phyloP scores from a whole-genome alignment of 306 rosid species.

The Quercus variabilis region DNA sequence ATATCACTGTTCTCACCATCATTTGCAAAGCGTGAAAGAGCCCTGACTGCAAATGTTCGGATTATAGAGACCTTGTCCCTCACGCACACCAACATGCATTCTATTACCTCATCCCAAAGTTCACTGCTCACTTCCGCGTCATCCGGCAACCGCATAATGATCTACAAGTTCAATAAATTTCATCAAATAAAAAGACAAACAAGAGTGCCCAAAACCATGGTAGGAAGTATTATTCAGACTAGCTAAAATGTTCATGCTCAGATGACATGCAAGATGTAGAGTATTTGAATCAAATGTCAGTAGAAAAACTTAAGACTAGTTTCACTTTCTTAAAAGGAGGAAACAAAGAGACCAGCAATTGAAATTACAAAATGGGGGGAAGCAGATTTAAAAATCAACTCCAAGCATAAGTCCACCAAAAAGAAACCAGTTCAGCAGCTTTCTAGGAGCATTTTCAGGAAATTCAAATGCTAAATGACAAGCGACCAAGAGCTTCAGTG shows the following conservation, averaged over 20 bases:
- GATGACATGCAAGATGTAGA: not conserved
- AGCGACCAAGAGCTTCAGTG: not conserved
- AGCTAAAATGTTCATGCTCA: not conserved
- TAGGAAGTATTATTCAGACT: no score
- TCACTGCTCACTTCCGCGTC: conserved; percentile 89
- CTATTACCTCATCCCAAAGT: conserved; percentile 86
- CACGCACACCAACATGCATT: conserved; percentile 71
- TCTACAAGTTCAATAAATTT: conserved; percentile 43
- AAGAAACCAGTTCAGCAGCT: not conserved
- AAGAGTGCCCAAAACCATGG: not conserved
- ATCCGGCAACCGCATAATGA: conserved; percentile 85
- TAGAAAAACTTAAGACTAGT: not conserved
- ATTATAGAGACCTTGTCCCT: conserved; percentile 67
- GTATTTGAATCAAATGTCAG: not conserved
- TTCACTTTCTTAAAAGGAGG: not conserved
- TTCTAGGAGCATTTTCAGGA: not conserved
- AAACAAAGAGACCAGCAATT: not conserved
- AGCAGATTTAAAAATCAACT: not conserved
- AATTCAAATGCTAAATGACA: not conserved
- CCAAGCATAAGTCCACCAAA: not conserved
- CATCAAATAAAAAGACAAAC: not conserved
- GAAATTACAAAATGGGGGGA: not conserved
- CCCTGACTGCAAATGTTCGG: conserved; percentile 84
- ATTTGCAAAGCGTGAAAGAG: conserved; percentile 90
- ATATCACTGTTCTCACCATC: conserved; percentile 76